Base-by-base conservation (phyloP, 2,329 filamentous ascomycete genomes). In the Dactylellina cionopaga region DNA sequence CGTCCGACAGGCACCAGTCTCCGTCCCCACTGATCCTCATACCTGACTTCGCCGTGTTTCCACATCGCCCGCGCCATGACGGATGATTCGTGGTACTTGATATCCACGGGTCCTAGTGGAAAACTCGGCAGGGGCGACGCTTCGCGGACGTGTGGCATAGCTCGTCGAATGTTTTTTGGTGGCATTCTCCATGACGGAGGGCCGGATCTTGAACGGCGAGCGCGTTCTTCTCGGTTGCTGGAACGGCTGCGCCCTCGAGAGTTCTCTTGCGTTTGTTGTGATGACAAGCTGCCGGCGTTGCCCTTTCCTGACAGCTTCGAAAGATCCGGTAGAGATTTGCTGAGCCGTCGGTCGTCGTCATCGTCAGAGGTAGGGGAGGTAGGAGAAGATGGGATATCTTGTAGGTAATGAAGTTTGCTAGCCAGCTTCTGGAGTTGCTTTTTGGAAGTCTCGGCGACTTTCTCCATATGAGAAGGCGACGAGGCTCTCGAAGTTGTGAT, bases 61-160 rank as follows among this genome's bases (percentile, higher is more conserved):
- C 76, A 76, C 76, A 77, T 76, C 43, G 76, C 75, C 29, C 76
- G 65, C 2, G 76, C 76, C 47, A 77, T 76, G 29, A 77, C 76
- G 6, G 76, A 60, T 5, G 59, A 73, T 15, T 73, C 69, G 54
- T 66, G 69, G 46, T 73, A 60, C 33, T 73, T 60, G 39, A 73
- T 58, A 24, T 73, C 69, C n/a, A 73, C 69, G 15, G 69, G 60
- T 13, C 69, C 69, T 13, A 73, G 35, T 7, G 69, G 69, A 25
- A 73, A 73, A 27, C 69, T 66, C 11, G 59, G 60, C 9, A 66
- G 39, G 3, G 69, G 69, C 7, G 62, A 65, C 7, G 69, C 59
- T 46, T 73, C 62, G 22, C 69, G 59, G 9, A 73, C 62, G 47
- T 73, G 69, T 27, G 69, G 69, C 69, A 66, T 73, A 19, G 17